Percentiles rank a stretch among this genome's conserved stretches.
These are phyloP conservation scores for Trametes gibbosa DNA, from an alignment of 768 basidiomycete genomes.

Conservation along the genomic window DNA sequence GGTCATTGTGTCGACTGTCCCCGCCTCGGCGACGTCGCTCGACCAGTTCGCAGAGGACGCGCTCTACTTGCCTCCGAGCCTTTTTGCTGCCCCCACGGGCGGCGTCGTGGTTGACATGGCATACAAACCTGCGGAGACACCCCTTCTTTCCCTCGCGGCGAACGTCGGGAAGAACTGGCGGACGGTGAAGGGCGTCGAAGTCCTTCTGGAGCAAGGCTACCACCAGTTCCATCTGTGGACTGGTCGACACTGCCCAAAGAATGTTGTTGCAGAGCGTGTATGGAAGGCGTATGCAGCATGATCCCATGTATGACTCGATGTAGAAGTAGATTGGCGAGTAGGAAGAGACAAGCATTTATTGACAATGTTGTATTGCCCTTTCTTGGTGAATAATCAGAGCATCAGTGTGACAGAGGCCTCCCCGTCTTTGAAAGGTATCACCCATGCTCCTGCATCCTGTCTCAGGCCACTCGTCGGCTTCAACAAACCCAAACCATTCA, in stretches of 20 bases:
- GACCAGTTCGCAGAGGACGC: conserved; percentile 28
- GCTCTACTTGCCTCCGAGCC: conserved; percentile 49
- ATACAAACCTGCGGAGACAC: conserved; percentile 85
- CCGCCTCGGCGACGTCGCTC: conserved; percentile 58
- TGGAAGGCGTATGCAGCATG: conserved; percentile 40
- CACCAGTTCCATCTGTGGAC: conserved; percentile 86
- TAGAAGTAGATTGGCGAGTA: neutral
- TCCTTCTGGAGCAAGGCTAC: conserved; percentile 87
- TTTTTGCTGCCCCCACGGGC: conserved; percentile 61
- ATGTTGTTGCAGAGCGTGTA: conserved; percentile 45
- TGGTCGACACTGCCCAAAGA: conserved; percentile 55
- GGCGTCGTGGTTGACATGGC: conserved; percentile 91
- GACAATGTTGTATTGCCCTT: neutral
- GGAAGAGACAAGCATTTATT: neutral
- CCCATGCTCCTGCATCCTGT: conserved; percentile 46
- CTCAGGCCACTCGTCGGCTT: conserved; percentile 37
- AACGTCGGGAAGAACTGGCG: conserved; percentile 53
- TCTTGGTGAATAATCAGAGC: neutral
- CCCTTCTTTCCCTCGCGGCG: conserved; percentile 69
- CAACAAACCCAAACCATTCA: conserved; percentile 39
- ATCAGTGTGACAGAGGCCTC: conserved; percentile 28
- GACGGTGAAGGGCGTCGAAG: conserved; percentile 75
- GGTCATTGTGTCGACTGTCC: conserved; percentile 88
- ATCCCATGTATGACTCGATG: neutral
- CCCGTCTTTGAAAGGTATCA: conserved; percentile 43